phyloP scores from a whole-genome alignment of 2,329 filamentous ascomycete species.

The Neofusicoccum sp. region DNA sequence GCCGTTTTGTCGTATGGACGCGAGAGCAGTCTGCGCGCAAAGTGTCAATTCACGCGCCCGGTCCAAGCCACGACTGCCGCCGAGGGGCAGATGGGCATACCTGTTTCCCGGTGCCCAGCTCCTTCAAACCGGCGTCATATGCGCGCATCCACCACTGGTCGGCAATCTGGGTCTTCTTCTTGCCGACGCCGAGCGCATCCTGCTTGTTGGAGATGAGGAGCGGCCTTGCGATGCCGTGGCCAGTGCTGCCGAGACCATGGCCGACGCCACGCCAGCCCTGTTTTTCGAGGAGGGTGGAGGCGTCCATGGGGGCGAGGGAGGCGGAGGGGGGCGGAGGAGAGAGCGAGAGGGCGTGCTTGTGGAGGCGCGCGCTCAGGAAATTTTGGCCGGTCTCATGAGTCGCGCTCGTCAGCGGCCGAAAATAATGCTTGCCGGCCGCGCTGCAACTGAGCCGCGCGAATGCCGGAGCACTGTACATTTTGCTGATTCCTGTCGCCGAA shows the following conservation, averaged over 20 bases:
- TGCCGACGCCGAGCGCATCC: conserved; percentile 77
- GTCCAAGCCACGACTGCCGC: not conserved
- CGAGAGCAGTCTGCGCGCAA: conserved; percentile 54
- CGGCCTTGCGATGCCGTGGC: conserved; percentile 76
- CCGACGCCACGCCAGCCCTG: conserved; percentile 91
- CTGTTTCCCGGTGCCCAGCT: conserved; percentile 62
- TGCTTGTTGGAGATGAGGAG: conserved; percentile 80
- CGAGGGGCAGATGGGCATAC: conserved; percentile 34
- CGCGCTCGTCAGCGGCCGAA: not conserved
- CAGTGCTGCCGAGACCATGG: conserved; percentile 77
- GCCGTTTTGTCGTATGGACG: conserved; percentile 47
- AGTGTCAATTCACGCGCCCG: not conserved
- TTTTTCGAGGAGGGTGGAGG: conserved; percentile 74
- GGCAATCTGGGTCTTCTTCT: conserved; percentile 61
- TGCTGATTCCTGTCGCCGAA: too few relatives aligned
- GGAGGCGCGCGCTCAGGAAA: conserved; percentile 5
- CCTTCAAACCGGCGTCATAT: conserved; percentile 86
- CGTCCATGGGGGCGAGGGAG: conserved; percentile 64
- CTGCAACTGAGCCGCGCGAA: not conserved
- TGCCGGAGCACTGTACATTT: not conserved
- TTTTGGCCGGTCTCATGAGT: conserved; percentile 11
- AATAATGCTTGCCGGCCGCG: not conserved
- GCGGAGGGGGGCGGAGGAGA: not conserved
- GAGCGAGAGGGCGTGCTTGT: not conserved
- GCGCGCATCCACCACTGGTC: conserved; percentile 98